Base-by-base conservation (phyloP, 371 early-diverging fungal genomes). In the Actinomortierella wolfii region DNA sequence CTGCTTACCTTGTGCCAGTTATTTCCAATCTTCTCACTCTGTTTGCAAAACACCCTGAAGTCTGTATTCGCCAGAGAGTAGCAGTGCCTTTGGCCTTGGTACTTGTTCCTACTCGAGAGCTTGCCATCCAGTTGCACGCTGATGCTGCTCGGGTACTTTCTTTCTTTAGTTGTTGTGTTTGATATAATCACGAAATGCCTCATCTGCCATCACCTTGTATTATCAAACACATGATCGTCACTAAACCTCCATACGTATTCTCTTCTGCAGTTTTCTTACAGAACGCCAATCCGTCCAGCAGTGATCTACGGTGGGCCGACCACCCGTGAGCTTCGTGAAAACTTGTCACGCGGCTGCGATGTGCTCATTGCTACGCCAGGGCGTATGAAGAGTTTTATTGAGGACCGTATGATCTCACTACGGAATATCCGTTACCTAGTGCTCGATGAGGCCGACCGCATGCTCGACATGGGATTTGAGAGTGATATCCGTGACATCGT, bases 381-480 rank as follows among this genome's bases (percentile, higher is more conserved):
- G 26, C 88, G 99, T 60, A 82, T 99, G 25, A 92, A 93, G 69
- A 99, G 99, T 76, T 87, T 99, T 82, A 81, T 98, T 42, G 86
- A 93, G 50, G 83, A 89, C 54, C 86, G 88, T 18, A 83, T 83
- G 56, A 81, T 95, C 20, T 91, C 89, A 45, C 80, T 99, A 45
- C 78, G 83, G 21, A 81, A 93, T 55, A 93, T 98, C 44, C 92
- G 78, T 25, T 97, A 96, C 68, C 82, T 98, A 20, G 93, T 99
- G 51, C 83, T 99, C 60, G 99, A 99, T 80, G 99, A 99, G 73
- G 97, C 97, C 9, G 97, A 98, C 70, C 85, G 97, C 59, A 97
- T 98, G 98, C 79, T 99, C 60, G 99, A 99, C 77, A 97, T 98
- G 98, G 99, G 99, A 56, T 99, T 99, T 79, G 99, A 99, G 83